Percentiles rank a stretch among this genome's conserved stretches.
Evolutionary conservation across 495 filamentous ascomycete genomes (phyloP).

Genomic region (Annulohypoxylon maeteangense): DNA sequence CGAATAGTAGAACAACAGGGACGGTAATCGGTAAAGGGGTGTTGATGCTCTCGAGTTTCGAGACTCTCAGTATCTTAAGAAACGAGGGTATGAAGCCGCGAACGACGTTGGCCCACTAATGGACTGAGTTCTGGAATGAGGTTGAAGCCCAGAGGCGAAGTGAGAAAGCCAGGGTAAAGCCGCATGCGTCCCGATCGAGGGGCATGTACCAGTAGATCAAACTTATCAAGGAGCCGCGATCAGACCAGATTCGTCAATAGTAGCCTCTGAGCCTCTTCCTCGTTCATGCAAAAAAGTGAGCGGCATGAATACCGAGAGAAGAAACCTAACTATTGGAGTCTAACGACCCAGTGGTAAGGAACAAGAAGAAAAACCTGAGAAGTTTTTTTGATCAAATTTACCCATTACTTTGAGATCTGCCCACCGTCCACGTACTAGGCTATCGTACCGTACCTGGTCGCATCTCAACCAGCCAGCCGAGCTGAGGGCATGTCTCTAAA

Average conservation of each 20-base stretch:
- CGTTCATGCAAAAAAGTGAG: slow-evolving; percentile 42
- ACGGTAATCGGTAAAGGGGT: neutral
- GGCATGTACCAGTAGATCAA: slow-evolving; percentile 40
- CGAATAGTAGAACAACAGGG: slow-evolving; percentile 4
- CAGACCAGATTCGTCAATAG: slow-evolving; percentile 26
- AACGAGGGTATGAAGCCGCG: slow-evolving; percentile 14
- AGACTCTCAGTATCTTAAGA: slow-evolving; percentile 5
- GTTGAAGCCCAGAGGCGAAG: slow-evolving; percentile 9
- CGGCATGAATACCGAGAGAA: slow-evolving; percentile 31
- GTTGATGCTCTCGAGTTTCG: neutral
- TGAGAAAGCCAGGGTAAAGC: slow-evolving; percentile 26
- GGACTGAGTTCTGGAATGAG: slow-evolving; percentile 36
- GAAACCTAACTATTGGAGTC: slow-evolving; percentile 25
- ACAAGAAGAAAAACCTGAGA: slow-evolving; percentile 14
- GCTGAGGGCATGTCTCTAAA: slow-evolving; percentile 35
- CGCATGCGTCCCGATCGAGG: slow-evolving; percentile 35
- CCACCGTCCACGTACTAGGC: slow-evolving; percentile 24
- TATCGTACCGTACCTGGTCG: slow-evolving; percentile 13
- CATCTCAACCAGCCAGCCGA: slow-evolving; percentile 29
- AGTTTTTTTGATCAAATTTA: slow-evolving; percentile 6
- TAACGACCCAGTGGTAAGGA: slow-evolving; percentile 30
- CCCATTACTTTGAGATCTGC: slow-evolving; percentile 21
- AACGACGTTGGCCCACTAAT: slow-evolving; percentile 23
- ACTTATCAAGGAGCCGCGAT: slow-evolving; percentile 33
- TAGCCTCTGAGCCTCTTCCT: slow-evolving; percentile 40